Evolutionary conservation across 1,139 yeast genomes (phyloP), one percentile per base, ranked within the genome.

Genomic region (Taiozyma sp.): DNA sequence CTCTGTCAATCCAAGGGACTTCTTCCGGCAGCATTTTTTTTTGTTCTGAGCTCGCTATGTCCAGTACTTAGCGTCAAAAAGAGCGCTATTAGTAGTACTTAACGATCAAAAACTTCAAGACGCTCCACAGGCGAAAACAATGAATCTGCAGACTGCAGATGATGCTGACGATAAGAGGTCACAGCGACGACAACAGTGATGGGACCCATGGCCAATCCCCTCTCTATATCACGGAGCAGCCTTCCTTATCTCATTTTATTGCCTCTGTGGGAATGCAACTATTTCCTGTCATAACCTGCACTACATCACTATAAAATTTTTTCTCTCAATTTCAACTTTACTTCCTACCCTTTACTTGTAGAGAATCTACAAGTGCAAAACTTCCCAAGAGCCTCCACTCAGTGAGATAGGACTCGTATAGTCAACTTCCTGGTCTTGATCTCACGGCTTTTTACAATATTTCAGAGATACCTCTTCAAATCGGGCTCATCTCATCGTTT

Each of bases 51-150:
- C 52, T 54, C 57, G 57, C 57, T 54, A 32, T 13, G 16, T 41
- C 46, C 54, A 52, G 53, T 51, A 52, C 57, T 54, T 54, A 54
- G 43, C 42, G 52, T 49, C 28, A 42, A 32, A 36, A 45, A 24
- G 23, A 42, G 43, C 57, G 56, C 53, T 49, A 41, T 46, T 27
- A 45, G 49, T 43, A 53, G 53, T 48, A 53, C 56, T 55, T 55
- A 55, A 46, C 51, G 53, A 46, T 43, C 43, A 39, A 41, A 27
- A 38, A 24, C 23, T 38, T 38, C 36, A 32, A 32, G 16, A 32
- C 8, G 36, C 19, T 32, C 16, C 3, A 32, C 19, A n/a, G 13
- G 36, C 9, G 8, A 4, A n/a, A 32, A 32, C 36, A 32, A 32
- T 32, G 36, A n/a, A n/a, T 8, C 36, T n/a, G 36, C 36, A 32